phyloP scores from a whole-genome alignment of 352 stramenopile genomes.

The Phytophthora constricta region DNA sequence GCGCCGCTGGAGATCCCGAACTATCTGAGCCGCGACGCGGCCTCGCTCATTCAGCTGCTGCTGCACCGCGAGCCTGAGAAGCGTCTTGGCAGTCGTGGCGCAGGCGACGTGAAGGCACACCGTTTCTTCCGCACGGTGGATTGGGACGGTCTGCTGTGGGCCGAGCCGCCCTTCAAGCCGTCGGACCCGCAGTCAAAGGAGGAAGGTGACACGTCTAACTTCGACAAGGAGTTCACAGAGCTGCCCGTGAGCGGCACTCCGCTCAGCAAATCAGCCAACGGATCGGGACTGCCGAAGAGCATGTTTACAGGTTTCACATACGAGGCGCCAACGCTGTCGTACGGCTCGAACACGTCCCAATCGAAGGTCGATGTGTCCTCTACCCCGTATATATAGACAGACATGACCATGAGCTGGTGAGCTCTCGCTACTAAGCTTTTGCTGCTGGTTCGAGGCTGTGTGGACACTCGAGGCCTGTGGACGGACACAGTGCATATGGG shows the following conservation, averaged over 20 bases:
- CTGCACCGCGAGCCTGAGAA: conserved; percentile 88
- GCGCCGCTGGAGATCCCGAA: conserved; percentile 83
- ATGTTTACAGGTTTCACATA: conserved; percentile 92
- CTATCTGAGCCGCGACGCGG: conserved; percentile 73
- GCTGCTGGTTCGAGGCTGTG: conserved; percentile 4
- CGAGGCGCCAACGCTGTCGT: conserved; percentile 82
- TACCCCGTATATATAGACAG: conserved; percentile 87
- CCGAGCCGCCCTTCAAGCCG: conserved; percentile 88
- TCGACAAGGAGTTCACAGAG: conserved; percentile 91
- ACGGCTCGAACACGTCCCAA: conserved; percentile 87
- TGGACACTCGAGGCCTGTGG: neutral
- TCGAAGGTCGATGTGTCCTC: conserved; percentile 87
- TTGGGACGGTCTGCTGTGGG: conserved; percentile 87
- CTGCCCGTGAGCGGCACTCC: conserved; percentile 83
- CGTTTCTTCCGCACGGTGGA: conserved; percentile 88
- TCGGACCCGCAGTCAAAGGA: conserved; percentile 87
- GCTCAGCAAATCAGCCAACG: conserved; percentile 70
- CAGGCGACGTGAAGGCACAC: conserved; percentile 84
- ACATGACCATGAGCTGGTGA: conserved; percentile 17
- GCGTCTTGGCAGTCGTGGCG: conserved; percentile 80
- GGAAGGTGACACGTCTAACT: conserved; percentile 89
- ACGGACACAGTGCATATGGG: conserved; percentile 21
- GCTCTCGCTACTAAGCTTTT: conserved; percentile 15
- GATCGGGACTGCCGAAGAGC: conserved; percentile 70
- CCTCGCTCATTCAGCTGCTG: conserved; percentile 79